Percentiles rank a stretch among this genome's conserved stretches.
Evolutionary conservation across 108 stramenopile species (phyloP).

Genomic region (Nitzschia putrida): DNA sequence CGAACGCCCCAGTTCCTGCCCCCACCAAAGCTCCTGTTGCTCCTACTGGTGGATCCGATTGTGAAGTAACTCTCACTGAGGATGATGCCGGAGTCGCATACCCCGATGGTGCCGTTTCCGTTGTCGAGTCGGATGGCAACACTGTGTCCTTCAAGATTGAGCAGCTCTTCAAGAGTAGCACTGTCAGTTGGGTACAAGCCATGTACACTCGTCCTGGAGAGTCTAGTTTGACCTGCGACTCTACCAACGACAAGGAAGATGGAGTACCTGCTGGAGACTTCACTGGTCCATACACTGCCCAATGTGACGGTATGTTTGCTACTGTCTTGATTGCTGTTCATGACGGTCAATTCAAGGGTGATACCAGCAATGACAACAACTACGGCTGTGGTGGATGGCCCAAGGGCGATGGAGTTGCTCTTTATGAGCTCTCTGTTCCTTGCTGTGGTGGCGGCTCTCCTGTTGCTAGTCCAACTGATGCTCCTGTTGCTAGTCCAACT

Average conservation of each 20-base stretch:
- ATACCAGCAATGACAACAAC: background rate
- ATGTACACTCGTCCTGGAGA: background rate
- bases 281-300: background rate
- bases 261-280: no score
- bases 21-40: no score
- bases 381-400: constrained; percentile 2
- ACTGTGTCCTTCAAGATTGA: background rate
- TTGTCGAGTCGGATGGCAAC: background rate
- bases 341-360: background rate
- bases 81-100: no score
- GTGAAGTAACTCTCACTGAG: background rate
- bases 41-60: background rate
- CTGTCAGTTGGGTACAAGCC: background rate
- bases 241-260: background rate
- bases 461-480: background rate
- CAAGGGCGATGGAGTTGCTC: background rate
- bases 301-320: background rate
- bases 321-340: background rate
- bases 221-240: background rate
- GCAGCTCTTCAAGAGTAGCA: constrained; percentile 1
- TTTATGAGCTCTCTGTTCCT: background rate
- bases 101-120: no score
- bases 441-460: background rate
- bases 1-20: no score
- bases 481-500: constrained; percentile 2